These are phyloP conservation scores for Rhododendron vialii DNA, from an alignment of 148 eudicot genomes.

Conservation along the genomic window DNA sequence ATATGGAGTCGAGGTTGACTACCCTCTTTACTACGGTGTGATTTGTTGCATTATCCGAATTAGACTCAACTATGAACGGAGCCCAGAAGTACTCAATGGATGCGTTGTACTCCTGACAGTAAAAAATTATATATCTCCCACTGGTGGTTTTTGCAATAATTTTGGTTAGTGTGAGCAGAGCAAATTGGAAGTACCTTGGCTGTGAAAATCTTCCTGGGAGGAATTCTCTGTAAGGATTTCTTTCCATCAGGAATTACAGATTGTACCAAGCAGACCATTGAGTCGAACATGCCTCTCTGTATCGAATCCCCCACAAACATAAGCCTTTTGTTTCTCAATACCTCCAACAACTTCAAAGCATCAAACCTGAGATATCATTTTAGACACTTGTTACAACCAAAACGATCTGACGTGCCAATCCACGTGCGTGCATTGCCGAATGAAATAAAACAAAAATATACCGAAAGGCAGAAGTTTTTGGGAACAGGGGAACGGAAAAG, in stretches of 20 bases:
- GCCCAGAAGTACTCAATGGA: conserved; percentile 96
- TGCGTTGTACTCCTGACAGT: conserved; percentile 74
- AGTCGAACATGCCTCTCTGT: conserved; percentile 86
- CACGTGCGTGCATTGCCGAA: not conserved
- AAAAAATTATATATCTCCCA: not conserved
- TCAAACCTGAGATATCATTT: conserved; percentile 44
- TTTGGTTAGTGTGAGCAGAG: not conserved
- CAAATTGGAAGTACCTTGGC: conserved; percentile 46
- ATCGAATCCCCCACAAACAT: conserved; percentile 95
- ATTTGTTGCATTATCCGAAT: conserved; percentile 79
- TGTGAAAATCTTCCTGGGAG: conserved; percentile 82
- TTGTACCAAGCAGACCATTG: conserved; percentile 85
- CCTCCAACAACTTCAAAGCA: conserved; percentile 69
- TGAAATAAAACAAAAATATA: not conserved
- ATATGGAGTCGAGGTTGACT: conserved; percentile 68
- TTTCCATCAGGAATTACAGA: conserved; percentile 59
- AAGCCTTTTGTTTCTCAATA: conserved; percentile 66
- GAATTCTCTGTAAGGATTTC: conserved; percentile 54
- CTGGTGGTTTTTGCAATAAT: not conserved
- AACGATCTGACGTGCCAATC: not conserved
- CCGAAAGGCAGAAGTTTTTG: not conserved
- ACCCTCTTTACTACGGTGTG: conserved; percentile 63
- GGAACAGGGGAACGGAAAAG: not conserved
- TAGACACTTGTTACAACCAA: not conserved
- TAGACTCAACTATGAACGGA: conserved; percentile 82